Evolutionary conservation across 2,329 filamentous ascomycete species (phyloP).

Genomic region (Stagonosporopsis chrysanthemi): DNA sequence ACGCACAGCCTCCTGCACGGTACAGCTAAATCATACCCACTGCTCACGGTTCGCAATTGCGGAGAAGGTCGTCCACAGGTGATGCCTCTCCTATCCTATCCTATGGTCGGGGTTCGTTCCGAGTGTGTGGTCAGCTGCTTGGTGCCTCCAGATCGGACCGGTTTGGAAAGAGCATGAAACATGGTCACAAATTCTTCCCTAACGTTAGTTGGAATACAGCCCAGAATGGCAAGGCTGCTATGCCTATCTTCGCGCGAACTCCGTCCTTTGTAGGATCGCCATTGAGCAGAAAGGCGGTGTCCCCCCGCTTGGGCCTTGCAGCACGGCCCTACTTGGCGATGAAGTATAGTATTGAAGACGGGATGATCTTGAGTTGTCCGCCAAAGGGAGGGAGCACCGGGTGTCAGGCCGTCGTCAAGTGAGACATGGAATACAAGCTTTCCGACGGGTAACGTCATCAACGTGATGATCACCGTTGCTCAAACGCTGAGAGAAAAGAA

Average conservation of each 20-base stretch:
- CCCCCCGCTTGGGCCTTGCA: slow-evolving; percentile 17
- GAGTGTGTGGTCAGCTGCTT: slow-evolving; percentile 8
- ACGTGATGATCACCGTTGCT: slow-evolving; percentile 30
- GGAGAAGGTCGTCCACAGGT: slow-evolving; percentile 8
- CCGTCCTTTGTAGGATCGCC: slow-evolving; percentile 28
- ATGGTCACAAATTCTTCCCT: not conserved
- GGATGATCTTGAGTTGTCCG: slow-evolving; percentile 21
- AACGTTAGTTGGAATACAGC: slow-evolving; percentile 2
- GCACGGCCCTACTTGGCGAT: slow-evolving; percentile 3
- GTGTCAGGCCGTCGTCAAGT: slow-evolving; percentile 21
- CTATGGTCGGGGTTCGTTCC: not conserved
- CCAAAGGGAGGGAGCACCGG: slow-evolving; percentile 23
- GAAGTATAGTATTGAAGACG: slow-evolving; percentile 17
- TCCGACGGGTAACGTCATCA: slow-evolving; percentile 31
- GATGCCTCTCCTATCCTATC: not conserved
- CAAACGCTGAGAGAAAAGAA: slow-evolving; percentile 18
- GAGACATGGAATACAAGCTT: slow-evolving; percentile 17
- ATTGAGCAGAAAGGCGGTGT: slow-evolving; percentile 34
- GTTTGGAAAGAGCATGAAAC: slow-evolving; percentile 12
- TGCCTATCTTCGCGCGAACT: slow-evolving; percentile 9
- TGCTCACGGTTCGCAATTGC: slow-evolving; percentile 1
- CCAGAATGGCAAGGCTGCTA: slow-evolving; percentile 15
- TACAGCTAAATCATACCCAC: not conserved
- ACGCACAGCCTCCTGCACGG: slow-evolving; percentile 4
- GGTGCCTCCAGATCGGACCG: slow-evolving; percentile 9